A percentile compares a stretch with the other conserved stretches of the same genome.
These are phyloP conservation scores for Apiotrichum veenhuisii DNA, from an alignment of 1,284 basidiomycete genomes.

Conservation along the genomic window DNA sequence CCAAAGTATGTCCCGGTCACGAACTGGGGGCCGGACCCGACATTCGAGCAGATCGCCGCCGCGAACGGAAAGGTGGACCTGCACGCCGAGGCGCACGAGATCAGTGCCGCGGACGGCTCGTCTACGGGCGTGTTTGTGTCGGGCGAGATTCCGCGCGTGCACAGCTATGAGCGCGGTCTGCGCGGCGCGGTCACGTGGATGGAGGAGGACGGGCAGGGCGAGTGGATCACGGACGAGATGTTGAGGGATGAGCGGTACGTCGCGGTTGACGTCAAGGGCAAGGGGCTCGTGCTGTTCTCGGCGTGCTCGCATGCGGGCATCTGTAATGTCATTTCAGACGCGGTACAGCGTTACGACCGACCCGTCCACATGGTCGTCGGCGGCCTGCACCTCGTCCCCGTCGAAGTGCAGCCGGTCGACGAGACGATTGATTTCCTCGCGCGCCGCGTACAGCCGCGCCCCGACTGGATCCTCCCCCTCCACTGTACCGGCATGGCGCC, in stretches of 20 bases:
- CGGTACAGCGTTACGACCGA: slow-evolving; percentile 58
- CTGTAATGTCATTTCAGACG: slow-evolving; percentile 71
- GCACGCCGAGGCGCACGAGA: slow-evolving; percentile 60
- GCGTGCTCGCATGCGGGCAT: slow-evolving; percentile 82
- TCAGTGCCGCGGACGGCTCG: slow-evolving; percentile 65
- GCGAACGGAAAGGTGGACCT: slow-evolving; percentile 59
- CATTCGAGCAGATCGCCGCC: slow-evolving; percentile 61
- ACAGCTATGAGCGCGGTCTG: slow-evolving; percentile 64
- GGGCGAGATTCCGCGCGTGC: slow-evolving; percentile 70
- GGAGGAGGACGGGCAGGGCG: slow-evolving; percentile 28
- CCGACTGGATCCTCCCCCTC: slow-evolving; percentile 70
- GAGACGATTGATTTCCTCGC: slow-evolving; percentile 69
- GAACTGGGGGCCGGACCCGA: slow-evolving; percentile 64
- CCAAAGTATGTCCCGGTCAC: slow-evolving; percentile 58
- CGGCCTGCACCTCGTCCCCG: slow-evolving; percentile 73
- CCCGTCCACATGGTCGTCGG: slow-evolving; percentile 78
- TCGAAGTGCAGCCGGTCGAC: slow-evolving; percentile 58
- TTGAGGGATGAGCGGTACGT: slow-evolving; percentile 78
- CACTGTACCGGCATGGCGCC: slow-evolving; percentile 73
- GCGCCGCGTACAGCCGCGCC: slow-evolving; percentile 58
- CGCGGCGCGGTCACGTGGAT: slow-evolving; percentile 66
- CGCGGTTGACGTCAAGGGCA: slow-evolving; percentile 68
- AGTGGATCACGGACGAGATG: slow-evolving; percentile 64
- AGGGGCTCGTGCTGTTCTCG: slow-evolving; percentile 74
- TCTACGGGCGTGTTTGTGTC: slow-evolving; percentile 66